Base-by-base conservation (phyloP, 2,329 filamentous ascomycete genomes). In the Ascosphaera pollenicola region DNA sequence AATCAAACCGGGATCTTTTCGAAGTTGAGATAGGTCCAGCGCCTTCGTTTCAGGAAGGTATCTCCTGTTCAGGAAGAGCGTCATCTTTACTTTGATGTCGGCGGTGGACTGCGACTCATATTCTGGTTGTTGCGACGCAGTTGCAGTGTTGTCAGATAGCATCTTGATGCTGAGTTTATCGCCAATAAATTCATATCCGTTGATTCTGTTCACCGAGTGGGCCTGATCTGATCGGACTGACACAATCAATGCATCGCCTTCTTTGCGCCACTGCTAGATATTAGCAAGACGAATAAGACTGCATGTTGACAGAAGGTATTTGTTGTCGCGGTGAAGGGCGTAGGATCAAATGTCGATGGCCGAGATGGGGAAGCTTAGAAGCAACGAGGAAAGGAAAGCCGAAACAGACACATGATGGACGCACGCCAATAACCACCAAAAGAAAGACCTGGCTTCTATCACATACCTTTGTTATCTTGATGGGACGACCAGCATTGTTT, bases 11-110 rank as follows among this genome's bases (percentile, higher is more conserved):
- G 72, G 61, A 49, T 95, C 87, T 37, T 69, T 63, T 24, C 70
- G 75, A 8, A 95, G 70, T 1, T 69, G 65, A n/a, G 82, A 84
- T 8, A 98, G 70, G 51, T 92, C 75, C 31, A 95, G 68, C 1
- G 94, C 63, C 57, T 91, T 93, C 39, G 65, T 63, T 5, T 66
- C 64, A 13, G 67, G 58, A 43, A 79, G 65, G 58, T 93, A 95
- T 37, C 89, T 76, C 40, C 70, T 68, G 40, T 68, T 68, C 11
- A 98, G 66, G 44, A 94, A 75, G 13, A 62, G 59, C 46, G 73
- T 72, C 42, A 94, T 68, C 46, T 75, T 73, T 17, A 69, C 63
- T 53, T 75, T 76, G n/a, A 73, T 68, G 46, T 78, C 70, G 38
- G 69, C 53, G 5, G 64, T 61, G 5, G 57, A 57, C 42, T 62